phyloP scores from a whole-genome alignment of 169 alveolate genomes.

The Pseudocohnilembus persalinus region DNA sequence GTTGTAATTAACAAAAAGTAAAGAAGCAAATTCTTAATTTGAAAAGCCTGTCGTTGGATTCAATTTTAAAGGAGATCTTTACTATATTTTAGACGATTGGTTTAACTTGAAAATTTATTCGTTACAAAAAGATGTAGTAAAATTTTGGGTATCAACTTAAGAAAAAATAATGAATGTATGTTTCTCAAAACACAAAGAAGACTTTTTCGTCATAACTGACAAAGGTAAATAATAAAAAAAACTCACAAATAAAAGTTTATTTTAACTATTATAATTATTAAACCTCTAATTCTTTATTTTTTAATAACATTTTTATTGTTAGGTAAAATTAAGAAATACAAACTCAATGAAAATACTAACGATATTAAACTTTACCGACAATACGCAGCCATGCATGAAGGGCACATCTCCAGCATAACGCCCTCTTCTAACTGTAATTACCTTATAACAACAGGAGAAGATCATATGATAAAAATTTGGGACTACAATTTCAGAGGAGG shows the following conservation, averaged over 20 bases:
- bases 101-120: background rate
- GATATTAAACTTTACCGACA: constrained; percentile 9
- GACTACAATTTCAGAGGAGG: constrained; percentile 29
- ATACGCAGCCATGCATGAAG: constrained; percentile 7
- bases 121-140: background rate
- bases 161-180: background rate
- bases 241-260: no score
- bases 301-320: no score
- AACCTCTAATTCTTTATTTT: no score
- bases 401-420: background rate
- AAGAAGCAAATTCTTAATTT: background rate
- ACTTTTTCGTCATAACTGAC: background rate
- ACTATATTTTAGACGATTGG: background rate
- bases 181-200: constrained; percentile 7
- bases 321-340: constrained; percentile 16
- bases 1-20: no score
- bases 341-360: background rate
- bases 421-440: constrained; percentile 2
- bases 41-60: background rate
- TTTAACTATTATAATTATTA: no score
- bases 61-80: background rate
- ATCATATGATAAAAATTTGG: background rate
- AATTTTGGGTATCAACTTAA: background rate
- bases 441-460: constrained; percentile 13
- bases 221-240: no score